Evolutionary conservation across 352 stramenopile species (phyloP), one percentile per base, ranked within the genome.

Genomic region (Phytophthora capsici): DNA sequence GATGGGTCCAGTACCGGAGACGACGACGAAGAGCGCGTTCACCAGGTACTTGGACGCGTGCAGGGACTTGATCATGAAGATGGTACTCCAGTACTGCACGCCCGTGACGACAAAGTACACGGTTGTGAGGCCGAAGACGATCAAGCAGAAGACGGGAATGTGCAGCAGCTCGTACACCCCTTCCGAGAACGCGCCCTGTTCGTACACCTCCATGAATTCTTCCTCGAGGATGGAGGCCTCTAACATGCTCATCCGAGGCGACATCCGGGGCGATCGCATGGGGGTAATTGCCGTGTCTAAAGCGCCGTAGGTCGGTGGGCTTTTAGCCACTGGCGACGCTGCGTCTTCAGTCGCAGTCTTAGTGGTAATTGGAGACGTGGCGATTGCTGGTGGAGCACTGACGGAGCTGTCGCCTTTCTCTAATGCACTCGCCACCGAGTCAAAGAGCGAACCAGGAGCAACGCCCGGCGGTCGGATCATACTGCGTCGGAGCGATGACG

Each of bases 41-140:
- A 95, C 85, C 2, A 94, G 70, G 60, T 93, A 91, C 71, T 93
- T 92, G 64, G 80, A 90, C 26, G 71, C 81, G 48, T 94, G 77
- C 26, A 94, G 78, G 41, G 85, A 92, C 76, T 93, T 91, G 73
- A 91, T 89, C 80, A 93, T 92, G 63, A 91, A 95, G 66, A 93
- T 93, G 3, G 86, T 95, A 63, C 80, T 91, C 86, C 86, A 95
- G 71, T 92, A 95, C 64, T 95, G 86, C 49, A 95, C 85, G 37
- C 84, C 84, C 34, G 86, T 93, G 55, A 95, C 86, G 37, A 95
- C 86, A 52, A 95, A 95, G 76, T 93, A 95, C 17, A 95, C 83
- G 13, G 84, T 87, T 41, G 83, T 90, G 45, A 95, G 72, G 0
- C 84, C 86, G 16, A 84, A 80, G 5, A 95, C 80, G 60, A 93